phyloP scores from a whole-genome alignment of 23 red algal genomes.

The Gracilaria vermiculophylla region DNA sequence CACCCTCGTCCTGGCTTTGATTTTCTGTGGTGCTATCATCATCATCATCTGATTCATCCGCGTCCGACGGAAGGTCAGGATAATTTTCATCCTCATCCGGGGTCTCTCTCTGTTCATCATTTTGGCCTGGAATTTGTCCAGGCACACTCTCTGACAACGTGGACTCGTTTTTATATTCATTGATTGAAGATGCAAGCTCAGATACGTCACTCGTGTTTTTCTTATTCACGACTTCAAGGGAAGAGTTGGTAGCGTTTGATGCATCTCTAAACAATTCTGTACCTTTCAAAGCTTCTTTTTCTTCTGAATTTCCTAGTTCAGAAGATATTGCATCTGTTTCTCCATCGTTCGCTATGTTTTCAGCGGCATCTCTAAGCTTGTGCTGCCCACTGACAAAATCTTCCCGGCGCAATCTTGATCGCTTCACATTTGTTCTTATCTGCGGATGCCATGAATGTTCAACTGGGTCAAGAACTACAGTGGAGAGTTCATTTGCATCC shows the following conservation, averaged over 20 bases:
- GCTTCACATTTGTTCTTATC: not conserved
- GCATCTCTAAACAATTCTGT: not conserved
- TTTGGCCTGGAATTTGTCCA: not conserved
- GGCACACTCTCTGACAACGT: not conserved
- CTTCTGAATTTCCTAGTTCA: not conserved
- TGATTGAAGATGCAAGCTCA: not conserved
- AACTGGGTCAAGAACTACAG: slow-evolving; percentile 11
- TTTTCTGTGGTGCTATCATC: not conserved
- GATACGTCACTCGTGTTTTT: not conserved
- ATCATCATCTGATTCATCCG: not conserved
- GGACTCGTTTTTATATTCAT: not conserved
- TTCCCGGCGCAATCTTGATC: not conserved
- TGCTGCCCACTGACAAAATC: not conserved
- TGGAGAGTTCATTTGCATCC: slow-evolving; percentile 39
- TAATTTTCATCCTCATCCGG: not conserved
- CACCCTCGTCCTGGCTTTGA: not conserved
- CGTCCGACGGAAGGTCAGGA: not conserved
- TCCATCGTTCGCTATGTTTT: not conserved
- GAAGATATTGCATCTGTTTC: not conserved
- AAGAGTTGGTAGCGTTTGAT: not conserved
- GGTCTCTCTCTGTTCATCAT: not conserved
- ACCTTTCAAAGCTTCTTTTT: not conserved
- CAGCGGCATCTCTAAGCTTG: not conserved
- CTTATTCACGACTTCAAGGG: not conserved
- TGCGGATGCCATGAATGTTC: slow-evolving; percentile 42